Conservation (phyloP, 306 rosid genomes). For the barrel medic (Medicago truncatula) region DNA sequence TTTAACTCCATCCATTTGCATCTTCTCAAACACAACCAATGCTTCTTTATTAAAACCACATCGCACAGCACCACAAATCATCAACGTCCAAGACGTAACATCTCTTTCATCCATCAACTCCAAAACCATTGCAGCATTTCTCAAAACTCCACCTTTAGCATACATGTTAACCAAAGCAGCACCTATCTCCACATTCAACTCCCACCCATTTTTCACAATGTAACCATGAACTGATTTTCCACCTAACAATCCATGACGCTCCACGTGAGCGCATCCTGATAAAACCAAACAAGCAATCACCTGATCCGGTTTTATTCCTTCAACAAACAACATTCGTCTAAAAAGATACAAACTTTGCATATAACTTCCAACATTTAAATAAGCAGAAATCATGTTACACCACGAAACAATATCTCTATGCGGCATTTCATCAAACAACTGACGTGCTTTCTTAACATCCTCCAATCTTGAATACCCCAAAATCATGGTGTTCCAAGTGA, state of each 20-base stretch:
- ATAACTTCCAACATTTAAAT: conserved; percentile 34
- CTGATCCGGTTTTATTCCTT: conserved; percentile 49
- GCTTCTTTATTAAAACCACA: conserved; percentile 57
- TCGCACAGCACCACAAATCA: conserved; percentile 60
- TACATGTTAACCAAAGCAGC: conserved; percentile 66
- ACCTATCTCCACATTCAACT: conserved; percentile 59
- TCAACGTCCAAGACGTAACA: conserved; percentile 60
- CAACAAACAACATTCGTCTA: conserved; percentile 57
- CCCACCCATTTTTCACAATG: conserved; percentile 59
- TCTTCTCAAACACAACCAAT: conserved; percentile 55
- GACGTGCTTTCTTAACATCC: conserved; percentile 47
- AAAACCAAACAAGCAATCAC: conserved; percentile 48
- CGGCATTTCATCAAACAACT: conserved; percentile 56
- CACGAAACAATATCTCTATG: conserved; percentile 54
- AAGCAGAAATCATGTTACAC: conserved; percentile 66
- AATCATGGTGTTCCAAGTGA: conserved; percentile 73
- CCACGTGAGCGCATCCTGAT: conserved; percentile 61
- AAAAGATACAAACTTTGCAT: conserved; percentile 49
- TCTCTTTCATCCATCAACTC: conserved; percentile 52
- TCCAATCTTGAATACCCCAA: conserved; percentile 54
- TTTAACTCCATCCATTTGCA: conserved; percentile 51
- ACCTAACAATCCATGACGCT: conserved; percentile 52
- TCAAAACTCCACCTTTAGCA: conserved; percentile 59
- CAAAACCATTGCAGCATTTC: conserved; percentile 55
- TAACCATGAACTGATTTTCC: conserved; percentile 78